phyloP scores from a whole-genome alignment of 345 rosid genomes.

The Syzygium aromaticum region DNA sequence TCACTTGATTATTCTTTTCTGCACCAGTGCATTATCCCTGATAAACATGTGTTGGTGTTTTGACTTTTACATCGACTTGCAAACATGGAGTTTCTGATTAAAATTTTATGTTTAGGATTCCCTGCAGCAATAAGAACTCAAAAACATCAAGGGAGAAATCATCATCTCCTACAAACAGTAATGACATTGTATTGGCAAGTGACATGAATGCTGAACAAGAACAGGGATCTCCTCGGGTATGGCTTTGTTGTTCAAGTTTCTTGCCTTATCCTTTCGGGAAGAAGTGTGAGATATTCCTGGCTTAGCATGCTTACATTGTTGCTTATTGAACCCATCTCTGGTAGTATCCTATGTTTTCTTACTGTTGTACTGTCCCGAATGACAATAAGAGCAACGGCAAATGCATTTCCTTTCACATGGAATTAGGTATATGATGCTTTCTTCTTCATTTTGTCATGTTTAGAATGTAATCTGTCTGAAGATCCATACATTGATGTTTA shows the following conservation, averaged over 20 bases:
- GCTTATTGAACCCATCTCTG: not conserved
- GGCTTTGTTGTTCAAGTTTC: slow-evolving; percentile 2
- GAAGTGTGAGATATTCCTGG: not conserved
- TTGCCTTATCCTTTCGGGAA: not conserved
- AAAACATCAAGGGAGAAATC: slow-evolving; percentile 5
- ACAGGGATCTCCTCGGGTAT: slow-evolving; percentile 18
- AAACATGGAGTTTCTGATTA: not conserved
- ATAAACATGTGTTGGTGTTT: not conserved
- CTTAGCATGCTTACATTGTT: not conserved
- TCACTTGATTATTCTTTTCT: not conserved
- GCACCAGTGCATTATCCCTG: not conserved
- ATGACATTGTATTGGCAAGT: not conserved
- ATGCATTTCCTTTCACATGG: not conserved
- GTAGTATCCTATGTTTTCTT: not conserved
- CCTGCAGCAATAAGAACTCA: slow-evolving; percentile 14
- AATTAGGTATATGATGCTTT: not conserved
- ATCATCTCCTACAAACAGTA: slow-evolving; percentile 6
- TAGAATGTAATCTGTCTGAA: not conserved
- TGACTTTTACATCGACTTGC: not conserved
- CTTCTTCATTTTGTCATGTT: not conserved
- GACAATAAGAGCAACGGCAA: not conserved
- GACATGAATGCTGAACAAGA: not conserved
- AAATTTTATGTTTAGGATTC: slow-evolving; percentile 1
- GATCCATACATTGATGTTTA: not conserved
- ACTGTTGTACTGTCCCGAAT: not conserved